Evolutionary conservation across 2,329 filamentous ascomycete genomes (phyloP).

Genomic region (Exophiala viscosa): DNA sequence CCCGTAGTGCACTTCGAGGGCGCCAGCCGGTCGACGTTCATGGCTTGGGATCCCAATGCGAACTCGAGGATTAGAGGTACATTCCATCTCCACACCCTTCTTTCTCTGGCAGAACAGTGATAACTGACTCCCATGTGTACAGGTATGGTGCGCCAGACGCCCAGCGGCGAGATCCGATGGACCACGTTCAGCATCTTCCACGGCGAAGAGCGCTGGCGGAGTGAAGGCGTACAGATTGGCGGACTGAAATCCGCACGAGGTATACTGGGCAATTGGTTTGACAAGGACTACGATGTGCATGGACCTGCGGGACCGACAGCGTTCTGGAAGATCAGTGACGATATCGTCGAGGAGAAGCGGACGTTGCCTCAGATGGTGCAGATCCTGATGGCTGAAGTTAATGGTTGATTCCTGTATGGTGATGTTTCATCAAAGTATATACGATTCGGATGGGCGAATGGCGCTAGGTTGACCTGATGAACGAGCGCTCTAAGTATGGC

Average conservation of each 20-base stretch:
- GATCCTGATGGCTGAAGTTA: conserved; percentile 4
- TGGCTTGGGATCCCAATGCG: conserved; percentile 64
- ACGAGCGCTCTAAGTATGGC: no score
- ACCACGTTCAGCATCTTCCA: conserved; percentile 63
- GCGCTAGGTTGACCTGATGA: no score
- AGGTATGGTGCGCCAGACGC: conserved; percentile 63
- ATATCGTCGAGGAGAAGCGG: conserved; percentile 30
- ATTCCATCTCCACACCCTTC: neutral
- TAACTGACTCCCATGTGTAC: conserved; percentile 29
- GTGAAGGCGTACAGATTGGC: conserved; percentile 71
- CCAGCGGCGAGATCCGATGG: conserved; percentile 70
- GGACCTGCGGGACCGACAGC: conserved; percentile 71
- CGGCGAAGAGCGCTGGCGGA: conserved; percentile 69
- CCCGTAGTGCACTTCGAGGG: conserved; percentile 69
- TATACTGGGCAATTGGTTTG: conserved; percentile 74
- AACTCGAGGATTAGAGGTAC: conserved; percentile 63
- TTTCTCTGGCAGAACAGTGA: no score
- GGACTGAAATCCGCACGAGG: conserved; percentile 63
- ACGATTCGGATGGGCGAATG: no score
- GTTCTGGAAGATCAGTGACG: conserved; percentile 70
- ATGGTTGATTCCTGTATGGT: no score
- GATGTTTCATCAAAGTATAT: no score
- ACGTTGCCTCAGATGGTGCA: conserved; percentile 6
- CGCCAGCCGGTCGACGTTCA: conserved; percentile 58
- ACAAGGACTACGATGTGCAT: conserved; percentile 65